Conservation (phyloP, 2,329 filamentous ascomycete genomes). For the Tolypocladium pustulatum region DNA sequence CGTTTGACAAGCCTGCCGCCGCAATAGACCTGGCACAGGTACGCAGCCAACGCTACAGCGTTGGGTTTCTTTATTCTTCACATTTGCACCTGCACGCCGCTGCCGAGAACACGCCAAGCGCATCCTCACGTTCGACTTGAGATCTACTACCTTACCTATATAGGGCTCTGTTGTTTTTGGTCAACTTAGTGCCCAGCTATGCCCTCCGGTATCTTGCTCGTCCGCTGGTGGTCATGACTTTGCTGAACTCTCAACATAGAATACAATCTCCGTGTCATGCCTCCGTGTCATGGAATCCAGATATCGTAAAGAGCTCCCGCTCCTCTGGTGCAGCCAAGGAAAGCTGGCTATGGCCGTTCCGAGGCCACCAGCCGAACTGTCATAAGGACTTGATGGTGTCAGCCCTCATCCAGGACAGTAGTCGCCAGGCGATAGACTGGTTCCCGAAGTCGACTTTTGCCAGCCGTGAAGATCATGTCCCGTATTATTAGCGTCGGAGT, state of each 20-base stretch:
- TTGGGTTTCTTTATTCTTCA: not conserved
- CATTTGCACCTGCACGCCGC: not conserved
- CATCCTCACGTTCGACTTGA: no score
- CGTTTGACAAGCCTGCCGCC: not conserved
- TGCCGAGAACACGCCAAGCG: no score
- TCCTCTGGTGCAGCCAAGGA: not conserved
- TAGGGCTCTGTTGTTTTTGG: no score
- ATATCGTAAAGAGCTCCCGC: not conserved
- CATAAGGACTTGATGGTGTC: not conserved
- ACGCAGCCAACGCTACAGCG: not conserved
- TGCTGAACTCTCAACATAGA: no score
- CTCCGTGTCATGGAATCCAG: no score
- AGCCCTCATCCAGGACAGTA: not conserved
- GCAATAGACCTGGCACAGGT: not conserved
- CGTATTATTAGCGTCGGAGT: not conserved
- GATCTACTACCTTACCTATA: no score
- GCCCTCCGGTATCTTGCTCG: no score
- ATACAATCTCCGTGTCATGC: no score
- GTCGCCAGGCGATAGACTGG: not conserved
- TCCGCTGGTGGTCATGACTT: no score
- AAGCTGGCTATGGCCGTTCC: not conserved
- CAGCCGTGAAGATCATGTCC: not conserved
- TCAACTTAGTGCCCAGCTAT: no score
- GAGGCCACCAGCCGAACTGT: no score
- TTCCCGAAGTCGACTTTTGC: not conserved